A percentile compares a stretch with the other conserved stretches of the same genome.
These are phyloP conservation scores for Pilaira anomala DNA, from an alignment of 192 early-diverging fungal genomes.

Conservation along the genomic window DNA sequence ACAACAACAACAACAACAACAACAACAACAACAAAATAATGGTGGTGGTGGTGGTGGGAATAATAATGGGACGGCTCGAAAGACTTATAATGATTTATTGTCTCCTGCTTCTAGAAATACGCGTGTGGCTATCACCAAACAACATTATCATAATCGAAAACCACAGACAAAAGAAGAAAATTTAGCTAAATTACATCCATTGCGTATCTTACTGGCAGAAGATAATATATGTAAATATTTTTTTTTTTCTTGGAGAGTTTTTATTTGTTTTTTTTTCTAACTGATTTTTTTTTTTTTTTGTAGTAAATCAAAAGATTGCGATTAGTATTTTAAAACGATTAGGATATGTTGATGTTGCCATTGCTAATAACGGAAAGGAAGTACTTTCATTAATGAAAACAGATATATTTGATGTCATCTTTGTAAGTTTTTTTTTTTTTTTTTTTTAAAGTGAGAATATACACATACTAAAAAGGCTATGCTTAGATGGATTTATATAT, in stretches of 20 bases:
- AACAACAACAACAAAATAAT: no score
- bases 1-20: no score
- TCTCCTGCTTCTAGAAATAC: conserved; percentile 6
- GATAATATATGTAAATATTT: conserved; percentile 35
- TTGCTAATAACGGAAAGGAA: conserved; percentile 48
- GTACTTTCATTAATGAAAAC: conserved; percentile 41
- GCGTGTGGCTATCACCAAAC: conserved; percentile 7
- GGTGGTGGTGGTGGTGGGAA: no score
- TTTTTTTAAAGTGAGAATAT: not conserved
- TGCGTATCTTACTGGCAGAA: conserved; percentile 36
- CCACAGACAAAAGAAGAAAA: conserved; percentile 26
- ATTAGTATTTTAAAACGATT: conserved; percentile 47
- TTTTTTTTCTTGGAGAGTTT: not conserved
- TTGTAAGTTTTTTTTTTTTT: conserved; percentile 26
- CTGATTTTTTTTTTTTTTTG: not conserved
- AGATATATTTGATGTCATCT: conserved; percentile 44
- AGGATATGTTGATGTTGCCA: conserved; percentile 42
- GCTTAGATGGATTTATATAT: conserved; percentile 42
- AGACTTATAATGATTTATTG: conserved; percentile 8
- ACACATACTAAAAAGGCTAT: not conserved
- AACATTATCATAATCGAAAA: conserved; percentile 24
- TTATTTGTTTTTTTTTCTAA: not conserved
- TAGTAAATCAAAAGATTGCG: conserved; percentile 53
- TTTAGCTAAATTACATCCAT: conserved; percentile 24
- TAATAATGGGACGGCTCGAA: not conserved